These are phyloP conservation scores for Candida khao-thaluensis DNA, from an alignment of 805 yeast species.

Conservation along the genomic window DNA sequence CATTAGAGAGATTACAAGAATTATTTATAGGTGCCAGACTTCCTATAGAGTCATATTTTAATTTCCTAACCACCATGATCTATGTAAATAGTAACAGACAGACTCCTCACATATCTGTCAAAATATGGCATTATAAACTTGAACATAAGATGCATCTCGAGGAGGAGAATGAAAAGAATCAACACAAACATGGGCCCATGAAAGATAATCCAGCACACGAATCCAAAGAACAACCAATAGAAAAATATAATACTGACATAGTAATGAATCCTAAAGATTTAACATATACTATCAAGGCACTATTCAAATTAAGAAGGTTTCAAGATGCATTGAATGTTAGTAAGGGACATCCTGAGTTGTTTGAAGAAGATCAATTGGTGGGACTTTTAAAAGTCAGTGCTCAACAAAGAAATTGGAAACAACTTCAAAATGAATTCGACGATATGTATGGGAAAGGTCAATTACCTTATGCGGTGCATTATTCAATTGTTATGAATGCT, in stretches of 20 bases:
- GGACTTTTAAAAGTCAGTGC: slow-evolving; percentile 49
- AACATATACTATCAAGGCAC: slow-evolving; percentile 31
- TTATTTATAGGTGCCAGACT: not conserved
- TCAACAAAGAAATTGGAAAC: slow-evolving; percentile 48
- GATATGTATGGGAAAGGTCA: slow-evolving; percentile 52
- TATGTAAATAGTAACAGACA: slow-evolving; percentile 2
- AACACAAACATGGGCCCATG: not conserved
- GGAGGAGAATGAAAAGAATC: not conserved
- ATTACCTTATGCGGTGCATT: slow-evolving; percentile 54
- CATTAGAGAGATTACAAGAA: not conserved
- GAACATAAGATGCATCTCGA: not conserved
- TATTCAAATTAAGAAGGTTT: slow-evolving; percentile 20
- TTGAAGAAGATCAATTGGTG: slow-evolving; percentile 48
- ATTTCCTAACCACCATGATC: slow-evolving; percentile 12
- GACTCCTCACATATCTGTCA: slow-evolving; percentile 5
- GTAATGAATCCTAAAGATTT: slow-evolving; percentile 22
- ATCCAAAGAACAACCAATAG: not conserved
- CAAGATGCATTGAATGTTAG: slow-evolving; percentile 30
- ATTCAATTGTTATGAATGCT: slow-evolving; percentile 59
- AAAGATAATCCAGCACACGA: too few relatives aligned
- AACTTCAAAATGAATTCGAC: slow-evolving; percentile 57
- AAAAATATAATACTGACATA: not conserved
- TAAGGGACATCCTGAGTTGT: slow-evolving; percentile 37
- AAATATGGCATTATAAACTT: slow-evolving; percentile 11
- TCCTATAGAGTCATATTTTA: not conserved